Evolutionary conservation across 495 filamentous ascomycete species (phyloP).

Genomic region (Aspergillus egyptiacus): DNA sequence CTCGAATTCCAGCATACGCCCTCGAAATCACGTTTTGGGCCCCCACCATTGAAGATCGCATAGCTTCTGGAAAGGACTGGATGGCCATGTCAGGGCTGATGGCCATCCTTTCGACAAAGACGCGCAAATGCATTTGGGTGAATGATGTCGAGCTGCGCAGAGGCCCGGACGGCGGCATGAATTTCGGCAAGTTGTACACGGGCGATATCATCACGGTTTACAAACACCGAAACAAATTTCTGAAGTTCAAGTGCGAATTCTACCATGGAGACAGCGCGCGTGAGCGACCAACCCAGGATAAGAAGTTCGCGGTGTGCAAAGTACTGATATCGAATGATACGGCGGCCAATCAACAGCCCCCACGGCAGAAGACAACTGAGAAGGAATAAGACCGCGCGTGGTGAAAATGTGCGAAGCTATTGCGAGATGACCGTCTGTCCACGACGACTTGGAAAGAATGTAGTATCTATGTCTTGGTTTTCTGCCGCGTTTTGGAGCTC

Average conservation of each 20-base stretch:
- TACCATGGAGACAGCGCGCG: slow-evolving; percentile 46
- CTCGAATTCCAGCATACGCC: slow-evolving; percentile 72
- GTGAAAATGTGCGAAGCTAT: background rate
- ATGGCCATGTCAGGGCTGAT: slow-evolving; percentile 43
- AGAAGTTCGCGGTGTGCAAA: slow-evolving; percentile 35
- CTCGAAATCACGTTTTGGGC: slow-evolving; percentile 71
- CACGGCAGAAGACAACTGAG: slow-evolving; percentile 17
- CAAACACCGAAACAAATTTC: slow-evolving; percentile 35
- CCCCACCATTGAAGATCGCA: slow-evolving; percentile 50
- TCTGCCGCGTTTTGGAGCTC: slow-evolving; percentile 4
- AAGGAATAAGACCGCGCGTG: slow-evolving; percentile 7
- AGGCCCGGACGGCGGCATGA: slow-evolving; percentile 40
- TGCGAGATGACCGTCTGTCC: background rate
- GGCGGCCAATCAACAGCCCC: slow-evolving; percentile 26
- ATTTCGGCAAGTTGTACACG: slow-evolving; percentile 63
- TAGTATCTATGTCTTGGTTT: slow-evolving; percentile 6
- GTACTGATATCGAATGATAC: slow-evolving; percentile 27
- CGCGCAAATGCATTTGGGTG: slow-evolving; percentile 61
- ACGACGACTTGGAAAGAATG: slow-evolving; percentile 5
- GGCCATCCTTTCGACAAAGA: slow-evolving; percentile 68
- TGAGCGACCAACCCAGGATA: slow-evolving; percentile 36
- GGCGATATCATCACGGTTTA: slow-evolving; percentile 68
- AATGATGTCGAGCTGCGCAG: slow-evolving; percentile 56
- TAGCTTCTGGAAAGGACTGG: slow-evolving; percentile 56
- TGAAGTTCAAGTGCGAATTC: slow-evolving; percentile 51